phyloP scores from a whole-genome alignment of 169 alveolate species.

The Babesia bovis region DNA sequence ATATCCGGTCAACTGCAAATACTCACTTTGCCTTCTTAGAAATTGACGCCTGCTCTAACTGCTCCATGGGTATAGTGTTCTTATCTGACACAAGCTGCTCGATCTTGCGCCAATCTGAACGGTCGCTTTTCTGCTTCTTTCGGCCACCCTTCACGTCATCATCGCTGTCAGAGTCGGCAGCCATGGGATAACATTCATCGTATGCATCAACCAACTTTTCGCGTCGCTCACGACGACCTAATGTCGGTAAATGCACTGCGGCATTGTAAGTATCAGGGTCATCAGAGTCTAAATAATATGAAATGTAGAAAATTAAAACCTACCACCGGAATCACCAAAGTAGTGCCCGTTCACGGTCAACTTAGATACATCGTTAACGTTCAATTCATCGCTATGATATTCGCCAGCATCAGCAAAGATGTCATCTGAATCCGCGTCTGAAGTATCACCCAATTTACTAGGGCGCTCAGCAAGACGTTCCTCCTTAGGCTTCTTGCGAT shows the following conservation, averaged over 20 bases:
- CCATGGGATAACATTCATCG: conserved; percentile 37
- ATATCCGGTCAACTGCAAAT: too few relatives aligned
- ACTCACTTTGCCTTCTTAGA: conserved; percentile 8
- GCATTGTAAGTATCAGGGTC: conserved; percentile 1
- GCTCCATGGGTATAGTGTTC: conserved; percentile 40
- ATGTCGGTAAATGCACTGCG: neutral
- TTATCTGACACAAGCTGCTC: conserved; percentile 51
- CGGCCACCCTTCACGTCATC: neutral
- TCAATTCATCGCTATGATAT: conserved; percentile 40
- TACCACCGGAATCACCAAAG: conserved; percentile 25
- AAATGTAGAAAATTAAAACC: neutral
- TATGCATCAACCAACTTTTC: conserved; percentile 13
- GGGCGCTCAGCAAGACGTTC: conserved; percentile 48
- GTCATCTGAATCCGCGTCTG: conserved; percentile 54
- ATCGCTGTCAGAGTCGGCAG: conserved; percentile 45
- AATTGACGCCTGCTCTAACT: conserved; percentile 10
- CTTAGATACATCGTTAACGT: conserved; percentile 1
- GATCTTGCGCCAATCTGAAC: conserved; percentile 57
- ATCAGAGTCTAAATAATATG: conserved; percentile 9
- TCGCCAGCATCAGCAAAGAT: conserved; percentile 52
- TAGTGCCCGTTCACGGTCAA: conserved; percentile 25
- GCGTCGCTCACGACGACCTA: conserved; percentile 11
- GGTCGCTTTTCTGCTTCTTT: conserved; percentile 21
- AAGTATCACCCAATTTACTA: neutral
- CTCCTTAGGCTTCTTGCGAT: conserved; percentile 36